Percentiles rank a stretch among this genome's conserved stretches.
Conservation (phyloP, 78 protist species). For the Dictyostelium brefeldianum region DNA sequence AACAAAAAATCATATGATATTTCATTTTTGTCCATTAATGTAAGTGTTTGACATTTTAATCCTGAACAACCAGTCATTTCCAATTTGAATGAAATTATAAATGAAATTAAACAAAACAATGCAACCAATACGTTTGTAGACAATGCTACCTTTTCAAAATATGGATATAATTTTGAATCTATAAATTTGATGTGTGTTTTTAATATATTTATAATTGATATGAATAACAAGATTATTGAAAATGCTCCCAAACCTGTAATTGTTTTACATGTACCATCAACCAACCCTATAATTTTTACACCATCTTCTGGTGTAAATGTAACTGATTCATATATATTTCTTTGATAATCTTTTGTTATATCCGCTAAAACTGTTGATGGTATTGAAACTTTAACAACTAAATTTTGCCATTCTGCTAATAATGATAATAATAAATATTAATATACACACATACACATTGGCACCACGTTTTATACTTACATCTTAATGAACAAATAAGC, state of each 20-base stretch:
- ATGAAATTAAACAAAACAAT: not conserved
- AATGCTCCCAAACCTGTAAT: constrained; percentile 6
- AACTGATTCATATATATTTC: not conserved
- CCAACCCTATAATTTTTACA: too few relatives aligned
- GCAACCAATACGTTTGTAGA: not conserved
- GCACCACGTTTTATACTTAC: not conserved
- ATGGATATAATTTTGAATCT: not conserved
- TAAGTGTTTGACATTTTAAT: too few relatives aligned
- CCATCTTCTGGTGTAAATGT: not conserved
- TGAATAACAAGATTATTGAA: not conserved
- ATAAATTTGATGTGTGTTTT: not conserved
- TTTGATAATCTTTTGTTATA: not conserved
- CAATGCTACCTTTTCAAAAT: not conserved
- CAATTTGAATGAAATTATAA: constrained; percentile 2
- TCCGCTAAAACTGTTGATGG: too few relatives aligned
- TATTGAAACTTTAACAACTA: not conserved
- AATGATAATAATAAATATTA: not conserved
- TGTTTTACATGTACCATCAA: not conserved
- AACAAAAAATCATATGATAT: too few relatives aligned
- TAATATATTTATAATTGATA: not conserved
- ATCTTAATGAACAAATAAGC: constrained; percentile 12
- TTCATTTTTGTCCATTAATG: not conserved
- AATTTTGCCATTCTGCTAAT: constrained; percentile 17
- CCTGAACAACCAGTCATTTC: not conserved
- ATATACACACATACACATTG: too few relatives aligned